These are phyloP conservation scores for Kurtzmaniella natalensis DNA, from an alignment of 1,139 yeast genomes.

Conservation along the genomic window DNA sequence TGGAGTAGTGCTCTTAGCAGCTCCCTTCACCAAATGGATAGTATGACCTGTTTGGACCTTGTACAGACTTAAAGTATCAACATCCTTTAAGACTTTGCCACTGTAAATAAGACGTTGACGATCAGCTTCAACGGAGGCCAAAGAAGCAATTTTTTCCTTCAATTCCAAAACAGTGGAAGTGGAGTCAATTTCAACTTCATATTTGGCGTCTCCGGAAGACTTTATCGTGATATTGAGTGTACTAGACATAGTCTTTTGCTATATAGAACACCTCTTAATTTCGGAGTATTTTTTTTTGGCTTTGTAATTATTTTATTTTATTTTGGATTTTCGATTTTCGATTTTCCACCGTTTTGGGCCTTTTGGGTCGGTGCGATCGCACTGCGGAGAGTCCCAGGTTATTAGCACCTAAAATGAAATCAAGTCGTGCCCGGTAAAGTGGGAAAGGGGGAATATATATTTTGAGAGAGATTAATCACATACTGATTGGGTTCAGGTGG, in stretches of 20 bases:
- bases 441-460: too few species aligned
- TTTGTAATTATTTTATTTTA: too few species aligned
- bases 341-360: too few species aligned
- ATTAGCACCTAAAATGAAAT: too few species aligned
- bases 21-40: slow-evolving; percentile 78
- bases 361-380: too few species aligned
- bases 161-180: slow-evolving; percentile 60
- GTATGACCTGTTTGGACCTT: slow-evolving; percentile 85
- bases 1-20: slow-evolving; percentile 24
- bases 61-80: slow-evolving; percentile 67
- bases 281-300: too few species aligned
- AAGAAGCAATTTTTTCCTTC: slow-evolving; percentile 58
- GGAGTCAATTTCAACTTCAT: slow-evolving; percentile 55
- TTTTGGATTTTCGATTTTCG: too few species aligned
- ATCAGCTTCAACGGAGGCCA: slow-evolving; percentile 62
- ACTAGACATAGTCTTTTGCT: slow-evolving; percentile 22
- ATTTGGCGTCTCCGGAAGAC: slow-evolving; percentile 76
- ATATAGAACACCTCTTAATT: too few species aligned
- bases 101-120: slow-evolving; percentile 88
- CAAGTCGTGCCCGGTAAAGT: too few species aligned
- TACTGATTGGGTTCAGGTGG: too few species aligned
- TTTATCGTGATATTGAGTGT: slow-evolving; percentile 32
- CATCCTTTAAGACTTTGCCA: slow-evolving; percentile 88
- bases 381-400: too few species aligned
- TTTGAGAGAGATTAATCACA: too few species aligned